Conservation (phyloP, 192 early-diverging fungal genomes). For the Backusella liffmaniae region DNA sequence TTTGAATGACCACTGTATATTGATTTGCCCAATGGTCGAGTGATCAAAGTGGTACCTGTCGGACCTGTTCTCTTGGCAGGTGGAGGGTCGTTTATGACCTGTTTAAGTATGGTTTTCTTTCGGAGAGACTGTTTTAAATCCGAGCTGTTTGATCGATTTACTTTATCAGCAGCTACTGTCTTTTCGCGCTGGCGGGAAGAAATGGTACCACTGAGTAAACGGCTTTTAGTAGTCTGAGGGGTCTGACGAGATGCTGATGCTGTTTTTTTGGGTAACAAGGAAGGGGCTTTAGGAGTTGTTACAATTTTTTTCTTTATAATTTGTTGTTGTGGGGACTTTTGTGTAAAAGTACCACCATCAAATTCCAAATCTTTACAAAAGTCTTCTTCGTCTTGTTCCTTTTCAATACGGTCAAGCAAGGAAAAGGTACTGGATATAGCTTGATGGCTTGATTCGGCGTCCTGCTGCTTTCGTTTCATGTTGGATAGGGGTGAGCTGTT, state of each 20-base stretch:
- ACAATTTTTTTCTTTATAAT: neutral
- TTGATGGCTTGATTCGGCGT: neutral
- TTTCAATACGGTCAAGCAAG: neutral
- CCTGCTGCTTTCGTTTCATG: neutral
- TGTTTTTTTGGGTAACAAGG: neutral
- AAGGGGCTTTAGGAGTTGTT: neutral
- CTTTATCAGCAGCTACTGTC: neutral
- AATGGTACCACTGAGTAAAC: neutral
- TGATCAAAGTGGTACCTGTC: neutral
- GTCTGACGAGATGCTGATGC: neutral
- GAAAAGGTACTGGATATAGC: neutral
- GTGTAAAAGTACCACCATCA: neutral
- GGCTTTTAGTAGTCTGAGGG: neutral
- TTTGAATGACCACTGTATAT: neutral
- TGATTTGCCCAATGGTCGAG: neutral
- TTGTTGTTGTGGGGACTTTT: neutral
- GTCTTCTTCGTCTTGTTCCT: slow-evolving; percentile 7
- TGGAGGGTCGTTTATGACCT: neutral
- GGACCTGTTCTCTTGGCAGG: neutral
- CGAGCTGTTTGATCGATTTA: neutral
- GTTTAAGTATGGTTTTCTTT: neutral
- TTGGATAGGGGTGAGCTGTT: neutral
- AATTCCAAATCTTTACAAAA: slow-evolving; percentile 9
- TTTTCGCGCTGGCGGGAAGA: slow-evolving; percentile 12
- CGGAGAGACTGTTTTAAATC: neutral